phyloP scores from a whole-genome alignment of 176 grass and related monocot genomes.

The Aegilops longissima region DNA sequence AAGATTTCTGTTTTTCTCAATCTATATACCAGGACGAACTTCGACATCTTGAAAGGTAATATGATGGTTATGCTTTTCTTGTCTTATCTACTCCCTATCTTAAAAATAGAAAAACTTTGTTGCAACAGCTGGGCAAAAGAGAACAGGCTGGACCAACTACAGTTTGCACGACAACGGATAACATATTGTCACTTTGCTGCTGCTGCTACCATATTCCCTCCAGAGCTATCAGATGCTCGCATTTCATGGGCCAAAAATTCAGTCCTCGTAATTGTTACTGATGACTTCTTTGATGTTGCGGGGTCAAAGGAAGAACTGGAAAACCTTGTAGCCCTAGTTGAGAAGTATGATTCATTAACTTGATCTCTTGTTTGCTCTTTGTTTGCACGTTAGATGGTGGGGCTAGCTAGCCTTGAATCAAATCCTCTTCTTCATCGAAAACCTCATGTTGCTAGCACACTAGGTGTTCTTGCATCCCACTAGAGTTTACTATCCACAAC shows the following conservation, averaged over 20 bases:
- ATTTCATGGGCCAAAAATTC: conserved; percentile 57
- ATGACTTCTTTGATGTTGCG: conserved; percentile 80
- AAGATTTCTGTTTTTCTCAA: not conserved
- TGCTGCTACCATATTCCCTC: conserved; percentile 54
- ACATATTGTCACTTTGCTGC: conserved; percentile 64
- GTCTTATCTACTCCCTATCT: not conserved
- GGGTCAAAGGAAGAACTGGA: conserved; percentile 74
- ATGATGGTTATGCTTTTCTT: not conserved
- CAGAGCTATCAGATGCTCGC: conserved; percentile 54
- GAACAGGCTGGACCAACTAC: conserved; percentile 56
- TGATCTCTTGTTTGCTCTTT: too few species aligned
- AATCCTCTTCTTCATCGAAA: too few species aligned
- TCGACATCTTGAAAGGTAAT: conserved; percentile 1
- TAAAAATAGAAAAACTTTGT: conserved; percentile 1
- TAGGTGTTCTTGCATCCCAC: too few species aligned
- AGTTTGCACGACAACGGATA: conserved; percentile 61
- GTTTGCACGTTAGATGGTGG: too few species aligned
- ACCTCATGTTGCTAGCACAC: too few species aligned
- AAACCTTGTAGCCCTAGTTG: conserved; percentile 55
- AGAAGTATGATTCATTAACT: conserved; percentile 38
- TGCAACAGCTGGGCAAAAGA: conserved; percentile 38
- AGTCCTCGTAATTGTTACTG: conserved; percentile 53
- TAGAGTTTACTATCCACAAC: too few species aligned
- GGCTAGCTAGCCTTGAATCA: too few species aligned
- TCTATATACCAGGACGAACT: not conserved